Evolutionary conservation across 2,329 filamentous ascomycete genomes (phyloP), one percentile per base, ranked within the genome.

Genomic region (Fusarium lyarnte): DNA sequence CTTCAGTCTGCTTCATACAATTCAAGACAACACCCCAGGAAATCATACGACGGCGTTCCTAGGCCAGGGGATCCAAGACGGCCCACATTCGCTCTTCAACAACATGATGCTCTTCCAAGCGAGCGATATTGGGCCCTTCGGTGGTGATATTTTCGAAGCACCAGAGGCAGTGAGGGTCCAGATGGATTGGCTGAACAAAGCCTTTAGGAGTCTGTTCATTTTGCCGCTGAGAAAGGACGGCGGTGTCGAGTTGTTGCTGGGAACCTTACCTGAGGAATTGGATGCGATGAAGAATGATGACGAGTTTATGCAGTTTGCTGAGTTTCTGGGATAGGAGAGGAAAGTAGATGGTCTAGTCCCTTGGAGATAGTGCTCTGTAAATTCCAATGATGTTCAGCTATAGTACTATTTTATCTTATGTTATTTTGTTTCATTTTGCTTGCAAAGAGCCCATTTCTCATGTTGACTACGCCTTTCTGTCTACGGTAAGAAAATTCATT

Each of bases 351-450:
- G 14, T 3, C 7, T n/a, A 5, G 27, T 9, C 3, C 10, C 12
- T 3, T 23, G 7, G 10, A 49, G 21, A 2, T 3, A 23, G 17
- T 7, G 3, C 3, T 31, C 5, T 6, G 16, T 31, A 17, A 17
- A 6, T 12, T 0, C 31, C 27, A 13, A 31, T 31, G 8, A 31
- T 31, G 0, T 23, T 31, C 10, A 6, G 6, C 5, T 3, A 12
- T 3, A 29, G 21, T 46, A 11, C 7, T 31, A 8, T 47, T 16
- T 8, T 17, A n/a, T 31, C 10, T 6, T 17, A 25, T 8, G 4
- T 25, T 19, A 3, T n/a, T 47, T 16, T 8, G 1, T 17, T n/a
- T 6, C 1, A 17, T 12, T n/a, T 17, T 23, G 27, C 27, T 31
- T 17, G 21, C 10, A 5, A 8, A 9, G 17, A 23, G 7, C 12